Evolutionary conservation across 805 yeast genomes (phyloP).

Genomic region (Starmerella potacharoeniae): DNA sequence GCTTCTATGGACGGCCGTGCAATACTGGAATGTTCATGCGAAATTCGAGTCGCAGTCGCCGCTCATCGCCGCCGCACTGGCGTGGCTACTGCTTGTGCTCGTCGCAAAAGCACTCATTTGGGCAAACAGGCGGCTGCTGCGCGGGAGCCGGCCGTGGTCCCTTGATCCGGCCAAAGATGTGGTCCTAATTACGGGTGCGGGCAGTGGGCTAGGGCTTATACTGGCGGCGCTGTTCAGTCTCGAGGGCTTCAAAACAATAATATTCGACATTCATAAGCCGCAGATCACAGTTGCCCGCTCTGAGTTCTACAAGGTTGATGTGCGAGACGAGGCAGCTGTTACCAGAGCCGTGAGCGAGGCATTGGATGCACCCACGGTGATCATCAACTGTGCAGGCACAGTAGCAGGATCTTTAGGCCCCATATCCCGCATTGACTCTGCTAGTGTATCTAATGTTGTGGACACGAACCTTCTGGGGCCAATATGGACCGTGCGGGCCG

Average conservation of each 20-base stretch:
- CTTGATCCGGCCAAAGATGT: constrained; percentile 8
- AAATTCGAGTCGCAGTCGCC: background rate
- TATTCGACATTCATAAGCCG: constrained; percentile 17
- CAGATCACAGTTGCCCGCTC: constrained; percentile 11
- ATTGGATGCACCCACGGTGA: constrained; percentile 70
- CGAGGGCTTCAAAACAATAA: constrained; percentile 13
- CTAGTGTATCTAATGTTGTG: constrained; percentile 43
- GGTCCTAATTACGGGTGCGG: constrained; percentile 23
- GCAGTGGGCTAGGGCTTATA: constrained; percentile 23
- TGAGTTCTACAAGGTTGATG: constrained; percentile 10
- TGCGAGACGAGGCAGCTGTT: constrained; percentile 32
- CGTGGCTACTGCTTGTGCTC: constrained; percentile 6
- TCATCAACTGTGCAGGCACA: constrained; percentile 85
- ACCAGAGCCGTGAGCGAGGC: constrained; percentile 62
- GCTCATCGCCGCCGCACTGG: background rate
- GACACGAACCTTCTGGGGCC: constrained; percentile 53
- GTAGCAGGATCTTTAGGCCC: constrained; percentile 47
- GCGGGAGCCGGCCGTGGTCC: background rate
- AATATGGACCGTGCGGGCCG: constrained; percentile 47
- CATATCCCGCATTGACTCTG: constrained; percentile 23
- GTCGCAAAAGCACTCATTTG: background rate
- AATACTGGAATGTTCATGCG: background rate
- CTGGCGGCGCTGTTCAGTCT: constrained; percentile 19
- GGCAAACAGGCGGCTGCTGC: constrained; percentile 1
- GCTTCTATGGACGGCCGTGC: constrained; percentile 14